Evolutionary conservation across 257 asterid species (phyloP).

Genomic region (Leonotis leonurus): DNA sequence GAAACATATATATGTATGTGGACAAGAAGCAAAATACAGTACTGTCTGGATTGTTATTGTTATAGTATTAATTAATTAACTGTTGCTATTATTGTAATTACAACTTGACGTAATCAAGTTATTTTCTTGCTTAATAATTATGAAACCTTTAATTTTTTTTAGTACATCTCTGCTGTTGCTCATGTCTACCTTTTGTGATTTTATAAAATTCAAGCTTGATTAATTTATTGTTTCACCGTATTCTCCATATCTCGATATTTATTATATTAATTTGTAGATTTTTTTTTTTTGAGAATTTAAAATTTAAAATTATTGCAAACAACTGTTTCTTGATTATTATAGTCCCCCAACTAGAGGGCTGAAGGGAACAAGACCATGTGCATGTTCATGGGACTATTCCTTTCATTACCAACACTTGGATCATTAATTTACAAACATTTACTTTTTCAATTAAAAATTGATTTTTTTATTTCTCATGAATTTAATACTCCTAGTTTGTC

Average conservation of each 20-base stretch:
- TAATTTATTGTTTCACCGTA: constrained; percentile 20
- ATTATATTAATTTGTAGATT: constrained; percentile 14
- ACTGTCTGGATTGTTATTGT: constrained; percentile 45
- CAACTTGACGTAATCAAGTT: constrained; percentile 3
- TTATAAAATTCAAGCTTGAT: background rate
- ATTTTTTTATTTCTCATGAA: background rate
- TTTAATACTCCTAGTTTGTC: constrained; percentile 3
- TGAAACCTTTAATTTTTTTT: constrained; percentile 8
- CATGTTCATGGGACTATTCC: constrained; percentile 49
- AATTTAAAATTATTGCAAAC: constrained; percentile 16
- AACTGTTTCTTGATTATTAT: constrained; percentile 26
- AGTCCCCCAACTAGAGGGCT: constrained; percentile 35
- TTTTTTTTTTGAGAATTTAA: too few relatives aligned
- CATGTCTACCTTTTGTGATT: constrained; percentile 21
- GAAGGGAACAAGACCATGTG: constrained; percentile 79
- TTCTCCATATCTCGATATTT: constrained; percentile 41
- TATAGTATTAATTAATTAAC: too few relatives aligned
- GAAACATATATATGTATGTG: constrained; percentile 51
- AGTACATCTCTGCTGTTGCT: constrained; percentile 36
- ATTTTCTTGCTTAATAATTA: constrained; percentile 29
- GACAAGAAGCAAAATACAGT: constrained; percentile 54
- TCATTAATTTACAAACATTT: constrained; percentile 13
- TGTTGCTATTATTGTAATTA: constrained; percentile 9
- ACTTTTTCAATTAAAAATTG: background rate
- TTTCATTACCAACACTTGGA: constrained; percentile 28